phyloP scores from a whole-genome alignment of 768 basidiomycete species.

The Artomyces pyxidatus region DNA sequence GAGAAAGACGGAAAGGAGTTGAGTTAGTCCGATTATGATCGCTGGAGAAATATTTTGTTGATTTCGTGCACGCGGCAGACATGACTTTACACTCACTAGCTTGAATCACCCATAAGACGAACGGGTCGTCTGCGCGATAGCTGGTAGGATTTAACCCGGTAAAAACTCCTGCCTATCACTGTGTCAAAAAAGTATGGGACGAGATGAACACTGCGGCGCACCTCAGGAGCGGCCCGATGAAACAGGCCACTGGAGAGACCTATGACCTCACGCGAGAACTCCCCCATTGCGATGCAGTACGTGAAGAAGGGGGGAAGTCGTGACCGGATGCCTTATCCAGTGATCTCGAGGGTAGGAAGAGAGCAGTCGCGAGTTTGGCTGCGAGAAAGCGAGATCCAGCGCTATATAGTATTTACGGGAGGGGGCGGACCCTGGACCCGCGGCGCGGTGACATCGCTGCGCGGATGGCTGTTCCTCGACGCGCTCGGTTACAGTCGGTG shows the following conservation, averaged over 20 bases:
- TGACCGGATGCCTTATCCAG: no score
- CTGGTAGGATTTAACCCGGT: slow-evolving; percentile 63
- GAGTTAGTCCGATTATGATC: slow-evolving; percentile 75
- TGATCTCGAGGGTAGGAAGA: no score
- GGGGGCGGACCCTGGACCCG: no score
- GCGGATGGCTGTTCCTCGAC: no score
- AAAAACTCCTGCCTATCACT: slow-evolving; percentile 64
- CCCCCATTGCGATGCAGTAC: slow-evolving; percentile 35
- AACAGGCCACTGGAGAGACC: slow-evolving; percentile 24
- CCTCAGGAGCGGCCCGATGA: slow-evolving; percentile 40
- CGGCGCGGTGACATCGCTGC: no score
- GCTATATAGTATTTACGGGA: no score
- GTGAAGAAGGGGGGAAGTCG: background rate
- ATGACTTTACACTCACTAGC: slow-evolving; percentile 37
- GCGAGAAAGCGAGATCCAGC: no score
- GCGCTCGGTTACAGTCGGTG: no score
- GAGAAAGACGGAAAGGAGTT: slow-evolving; percentile 59
- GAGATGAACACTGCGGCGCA: slow-evolving; percentile 27
- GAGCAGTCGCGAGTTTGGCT: no score
- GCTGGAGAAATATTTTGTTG: slow-evolving; percentile 29
- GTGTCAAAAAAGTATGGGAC: background rate
- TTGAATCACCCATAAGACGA: slow-evolving; percentile 73
- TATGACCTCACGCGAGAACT: slow-evolving; percentile 32
- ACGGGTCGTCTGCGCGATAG: slow-evolving; percentile 58
- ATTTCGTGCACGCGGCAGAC: background rate